Percentiles rank a stretch among this genome's conserved stretches.
Conservation (phyloP, 2,329 filamentous ascomycete genomes). For the Fonsecaea multimorphosa region DNA sequence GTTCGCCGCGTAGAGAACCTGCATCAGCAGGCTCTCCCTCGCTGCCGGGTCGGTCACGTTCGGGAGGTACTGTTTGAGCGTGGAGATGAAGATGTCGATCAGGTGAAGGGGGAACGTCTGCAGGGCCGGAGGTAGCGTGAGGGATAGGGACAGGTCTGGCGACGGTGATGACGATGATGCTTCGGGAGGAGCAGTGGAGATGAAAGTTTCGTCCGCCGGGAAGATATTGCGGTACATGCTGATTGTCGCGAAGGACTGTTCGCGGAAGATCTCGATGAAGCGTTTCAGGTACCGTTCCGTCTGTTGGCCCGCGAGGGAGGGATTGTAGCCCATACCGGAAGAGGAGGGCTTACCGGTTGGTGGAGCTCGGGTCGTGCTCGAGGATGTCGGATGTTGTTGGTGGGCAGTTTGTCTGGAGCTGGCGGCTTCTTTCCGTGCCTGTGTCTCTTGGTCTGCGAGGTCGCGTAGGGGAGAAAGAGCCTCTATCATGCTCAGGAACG, state of each 20-base stretch:
- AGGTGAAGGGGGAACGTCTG: conserved; percentile 85
- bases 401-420: not conserved
- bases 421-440: conserved; percentile 47
- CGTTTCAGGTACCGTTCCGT: conserved; percentile 93
- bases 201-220: conserved; percentile 47
- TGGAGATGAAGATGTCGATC: conserved; percentile 78
- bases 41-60: conserved; percentile 50
- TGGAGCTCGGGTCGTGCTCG: conserved; percentile 7
- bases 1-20: conserved; percentile 61
- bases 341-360: conserved; percentile 15
- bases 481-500: conserved; percentile 77
- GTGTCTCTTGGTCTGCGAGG: conserved; percentile 84
- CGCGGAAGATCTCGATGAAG: conserved; percentile 95
- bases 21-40: conserved; percentile 55
- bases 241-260: conserved; percentile 94
- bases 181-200: conserved; percentile 24
- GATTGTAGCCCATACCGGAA: conserved; percentile 21
- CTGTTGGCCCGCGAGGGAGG: conserved; percentile 71
- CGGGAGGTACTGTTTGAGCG: conserved; percentile 46
- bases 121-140: conserved; percentile 74
- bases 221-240: conserved; percentile 95
- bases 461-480: conserved; percentile 85
- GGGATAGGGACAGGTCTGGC: conserved; percentile 23
- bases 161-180: conserved; percentile 15
- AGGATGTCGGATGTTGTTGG: conserved; percentile 10